Percentiles rank a stretch among this genome's conserved stretches.
These are phyloP conservation scores for Lagenaria siceraria DNA, from an alignment of 306 rosid genomes.

Conservation along the genomic window DNA sequence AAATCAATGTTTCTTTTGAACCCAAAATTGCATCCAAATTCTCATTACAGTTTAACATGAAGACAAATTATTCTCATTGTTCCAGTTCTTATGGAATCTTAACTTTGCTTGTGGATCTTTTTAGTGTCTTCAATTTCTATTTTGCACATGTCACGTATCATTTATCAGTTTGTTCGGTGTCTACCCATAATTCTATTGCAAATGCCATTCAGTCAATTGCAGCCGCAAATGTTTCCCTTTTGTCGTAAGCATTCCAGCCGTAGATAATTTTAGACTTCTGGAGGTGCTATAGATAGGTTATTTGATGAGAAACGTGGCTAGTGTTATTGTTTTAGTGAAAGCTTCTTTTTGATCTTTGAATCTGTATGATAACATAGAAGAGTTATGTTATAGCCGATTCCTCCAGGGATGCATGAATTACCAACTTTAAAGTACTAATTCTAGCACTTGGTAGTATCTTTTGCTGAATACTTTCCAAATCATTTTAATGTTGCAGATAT, in stretches of 20 bases:
- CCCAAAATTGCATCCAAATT: neutral
- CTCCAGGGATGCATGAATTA: neutral
- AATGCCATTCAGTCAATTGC: neutral
- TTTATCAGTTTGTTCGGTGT: neutral
- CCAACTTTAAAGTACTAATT: neutral
- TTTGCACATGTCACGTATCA: neutral
- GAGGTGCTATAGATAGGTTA: neutral
- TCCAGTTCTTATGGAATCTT: neutral
- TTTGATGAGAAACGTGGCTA: neutral
- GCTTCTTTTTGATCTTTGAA: neutral
- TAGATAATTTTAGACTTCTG: neutral
- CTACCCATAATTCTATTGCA: neutral
- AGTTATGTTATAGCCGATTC: neutral
- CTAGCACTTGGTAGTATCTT: neutral
- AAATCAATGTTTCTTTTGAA: neutral
- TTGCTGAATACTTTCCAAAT: neutral
- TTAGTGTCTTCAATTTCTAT: neutral
- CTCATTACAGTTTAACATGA: neutral
- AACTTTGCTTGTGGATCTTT: neutral
- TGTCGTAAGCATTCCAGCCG: neutral
- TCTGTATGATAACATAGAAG: neutral
- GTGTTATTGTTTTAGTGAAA: neutral
- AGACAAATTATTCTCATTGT: neutral
- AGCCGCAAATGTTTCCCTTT: neutral
- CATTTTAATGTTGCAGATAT: conserved; percentile 39